Evolutionary conservation across 148 eudicot species (phyloP), one percentile per base, ranked within the genome.

Genomic region (Persicaria tinctoria): DNA sequence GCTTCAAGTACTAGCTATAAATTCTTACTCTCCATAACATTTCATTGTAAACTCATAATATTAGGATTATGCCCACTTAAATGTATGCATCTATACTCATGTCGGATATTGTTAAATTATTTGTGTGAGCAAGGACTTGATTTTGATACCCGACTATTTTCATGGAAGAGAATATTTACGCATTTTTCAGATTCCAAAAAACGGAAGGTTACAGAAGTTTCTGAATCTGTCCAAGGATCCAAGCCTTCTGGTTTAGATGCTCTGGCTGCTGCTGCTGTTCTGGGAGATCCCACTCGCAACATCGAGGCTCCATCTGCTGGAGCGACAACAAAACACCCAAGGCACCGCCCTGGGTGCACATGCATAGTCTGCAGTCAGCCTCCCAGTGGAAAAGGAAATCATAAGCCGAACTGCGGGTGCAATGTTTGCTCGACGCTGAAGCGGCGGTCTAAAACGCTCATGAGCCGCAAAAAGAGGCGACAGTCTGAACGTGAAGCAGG

Each of bases 351-450:
- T n/a, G 97, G 97, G 68, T 93, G 97, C 87, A 78, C 83, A 32
- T 93, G 97, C 82, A 93, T 93, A 66, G 97, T 93, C 46, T 92
- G 97, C 85, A 92, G 90, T 75, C 97, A 92, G 79, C 97, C 97
- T 45, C 97, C 97, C 6, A 92, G 97, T 49, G 97, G 97, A 23
- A 89, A 87, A 78, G 96, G 96, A 69, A 90, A 85, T 79, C 97
- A 93, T 83, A 88, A 88, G 70, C 86, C 97, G 63, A 82, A 80
- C 3, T 93, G 98, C 80, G 83, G 80, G 45, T 93, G 97, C 83
- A 87, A 85, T 64, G 96, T 89, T 49, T 92, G 97, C 76, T 62
- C 82, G 79, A 90, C 97, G 2, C 91, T 87, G 64, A 93, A 82
- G 72, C 91, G 97, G 46, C 88, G 91, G 32, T 90, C 87, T 60